Conservation (phyloP, 352 stramenopile genomes). For the Aphanomyces invadans region DNA sequence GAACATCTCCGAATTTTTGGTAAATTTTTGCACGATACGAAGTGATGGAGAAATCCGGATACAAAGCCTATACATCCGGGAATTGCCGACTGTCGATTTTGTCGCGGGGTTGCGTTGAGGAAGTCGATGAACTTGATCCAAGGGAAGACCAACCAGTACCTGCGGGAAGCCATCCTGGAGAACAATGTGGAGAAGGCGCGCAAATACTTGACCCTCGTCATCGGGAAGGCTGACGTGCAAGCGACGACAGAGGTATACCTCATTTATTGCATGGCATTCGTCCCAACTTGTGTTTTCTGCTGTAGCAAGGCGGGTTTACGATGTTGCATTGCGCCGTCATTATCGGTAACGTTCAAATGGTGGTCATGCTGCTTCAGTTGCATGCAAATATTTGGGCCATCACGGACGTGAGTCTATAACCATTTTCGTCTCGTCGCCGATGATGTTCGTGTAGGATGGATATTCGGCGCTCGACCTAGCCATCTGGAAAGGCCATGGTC, state of each 20-base stretch:
- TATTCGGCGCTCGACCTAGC: slow-evolving; percentile 74
- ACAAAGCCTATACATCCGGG: not conserved
- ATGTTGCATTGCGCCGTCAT: slow-evolving; percentile 75
- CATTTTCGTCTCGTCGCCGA: not conserved
- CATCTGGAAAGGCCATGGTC: slow-evolving; percentile 72
- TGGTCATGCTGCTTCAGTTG: slow-evolving; percentile 83
- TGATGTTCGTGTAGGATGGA: slow-evolving; percentile 40
- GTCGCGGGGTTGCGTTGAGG: slow-evolving; percentile 1
- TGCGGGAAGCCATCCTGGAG: slow-evolving; percentile 76
- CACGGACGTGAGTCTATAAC: slow-evolving; percentile 45
- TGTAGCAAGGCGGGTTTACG: slow-evolving; percentile 60
- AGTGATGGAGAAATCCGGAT: too few relatives aligned
- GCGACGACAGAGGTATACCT: slow-evolving; percentile 52
- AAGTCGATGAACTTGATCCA: slow-evolving; percentile 52
- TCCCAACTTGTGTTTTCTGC: not conserved
- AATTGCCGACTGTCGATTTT: not conserved
- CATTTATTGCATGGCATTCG: not conserved
- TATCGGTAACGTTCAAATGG: slow-evolving; percentile 73
- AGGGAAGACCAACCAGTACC: slow-evolving; percentile 80
- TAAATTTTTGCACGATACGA: too few relatives aligned
- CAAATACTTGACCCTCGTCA: slow-evolving; percentile 74
- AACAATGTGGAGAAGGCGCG: slow-evolving; percentile 71
- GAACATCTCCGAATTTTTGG: too few relatives aligned
- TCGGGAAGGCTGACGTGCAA: slow-evolving; percentile 71
- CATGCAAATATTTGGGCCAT: slow-evolving; percentile 64